Base-by-base conservation (phyloP, 495 filamentous ascomycete species). In the Letharia lupina region DNA sequence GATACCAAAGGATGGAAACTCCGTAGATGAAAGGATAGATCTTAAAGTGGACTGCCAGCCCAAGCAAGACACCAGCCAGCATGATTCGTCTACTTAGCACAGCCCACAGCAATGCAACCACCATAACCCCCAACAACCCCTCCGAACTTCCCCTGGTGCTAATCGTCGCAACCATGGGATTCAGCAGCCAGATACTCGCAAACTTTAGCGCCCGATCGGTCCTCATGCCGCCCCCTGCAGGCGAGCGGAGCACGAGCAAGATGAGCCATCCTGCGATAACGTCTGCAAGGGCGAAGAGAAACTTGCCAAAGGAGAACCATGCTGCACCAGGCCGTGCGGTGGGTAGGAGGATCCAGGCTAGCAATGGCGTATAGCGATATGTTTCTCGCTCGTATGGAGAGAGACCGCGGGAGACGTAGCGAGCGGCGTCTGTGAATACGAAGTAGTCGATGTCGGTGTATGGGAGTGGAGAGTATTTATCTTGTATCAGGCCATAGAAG, bases 391-490 rank as follows among this genome's bases (percentile, higher is more conserved):
- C 77, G 75, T 98, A 98, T 0, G 94, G 94, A 3, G 89, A 89
- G 4, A 70, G 74, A 3, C 89, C 80, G 37, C 75, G 78, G 0
- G 82, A 76, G 52, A 90, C 82, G 73, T 88, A 93, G 67, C 89
- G 90, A 11, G 95, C 84, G 13, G 94, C 94, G 74, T 96, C 92
- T n/a, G 95, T 98, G 81, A 98, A 98, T 67, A 98, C 94, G 70
- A 89, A 86, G 80, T 98, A 98, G 82, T 98, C 94, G 73, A 98
- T 96, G 76, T 98, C 94, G 62, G 95, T 98, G 81, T 97, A 98
- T 77, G 96, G 96, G 70, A 98, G 77, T 4, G 91, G 82, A 13
- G 91, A 94, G 77, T 90, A 81, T 66, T 90, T 86, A 74, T 98
- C 94, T 81, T 98, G 94, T 79, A 87, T 88, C 64, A 90, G 82